Evolutionary conservation across 306 rosid genomes (phyloP), one percentile per base, ranked within the genome.

Genomic region (Vigna trinervia): DNA sequence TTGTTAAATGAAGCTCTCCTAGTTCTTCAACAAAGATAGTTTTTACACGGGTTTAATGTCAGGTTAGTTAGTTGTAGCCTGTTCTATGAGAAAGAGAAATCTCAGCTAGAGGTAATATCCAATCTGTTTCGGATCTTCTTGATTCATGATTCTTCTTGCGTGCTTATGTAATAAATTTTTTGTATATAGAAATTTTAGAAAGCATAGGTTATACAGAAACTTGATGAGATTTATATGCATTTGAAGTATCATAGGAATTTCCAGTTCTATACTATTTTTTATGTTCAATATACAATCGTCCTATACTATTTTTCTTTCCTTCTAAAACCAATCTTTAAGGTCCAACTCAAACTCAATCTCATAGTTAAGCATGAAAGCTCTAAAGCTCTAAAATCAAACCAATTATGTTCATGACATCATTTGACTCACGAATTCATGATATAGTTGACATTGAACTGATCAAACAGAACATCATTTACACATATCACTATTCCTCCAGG

Each of bases 141-240:
- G 79, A 82, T 88, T 86, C 84, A 63, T 82, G 85, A 88, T 89
- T 90, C 85, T 56, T 54, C 34, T 87, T 90, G 86, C 75, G 73
- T 87, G 88, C 84, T 81, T 82, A 85, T 82, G 84, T 84, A 85
- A 90, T 91, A 91, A 89, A 59, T 5, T 23, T 74, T 84, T 81
- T 90, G 91, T 91, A 91, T 63, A 90, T 78, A 89, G 82, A 52
- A 81, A 89, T 72, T 78, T 86, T 87, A 90, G 91, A 78, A 72
- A 53, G 28, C 82, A 65, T 85, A 81, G 86, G 80, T 76, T 80
- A 82, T 87, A 82, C 75, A 66, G 80, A 80, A 74, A 75, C 77
- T 83, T 57, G 53, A 66, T 51, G 58, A 75, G 88, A 84, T 84
- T 80, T 87, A 78, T 59, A 20, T 71, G 92, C 81, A 23, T 66